Evolutionary conservation across 2,329 filamentous ascomycete species (phyloP), one percentile per base, ranked within the genome.

Genomic region (Beauveria bassiana): DNA sequence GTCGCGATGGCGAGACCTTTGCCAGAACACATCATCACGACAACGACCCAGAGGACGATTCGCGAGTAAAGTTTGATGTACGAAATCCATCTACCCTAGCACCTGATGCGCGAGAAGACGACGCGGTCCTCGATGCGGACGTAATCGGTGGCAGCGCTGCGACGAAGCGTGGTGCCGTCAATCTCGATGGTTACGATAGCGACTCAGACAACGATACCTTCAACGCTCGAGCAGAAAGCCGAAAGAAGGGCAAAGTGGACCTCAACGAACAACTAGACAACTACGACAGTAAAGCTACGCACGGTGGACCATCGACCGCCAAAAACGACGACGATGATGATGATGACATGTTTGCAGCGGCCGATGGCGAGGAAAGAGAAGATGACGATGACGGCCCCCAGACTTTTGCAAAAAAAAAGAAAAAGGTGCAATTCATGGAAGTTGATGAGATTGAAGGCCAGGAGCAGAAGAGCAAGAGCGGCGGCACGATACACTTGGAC

Each of bases 151-250:
- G 87, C 2, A 81, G 85, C 20, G 85, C 85, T 1, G 85, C 86
- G 10, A 90, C 91, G 0, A 96, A 96, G 73, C 90, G 95, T 65
- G 93, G 93, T 67, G 95, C 93, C 0, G 90, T 99, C 61, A 97
- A 98, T 70, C 86, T 99, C 46, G 95, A 98, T 70, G 95, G 95
- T 56, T 99, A 98, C 76, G 93, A 98, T 68, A 95, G 89, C 10
- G 95, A 99, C 74, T 96, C 93, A 2, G 85, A 89, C 58, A 93
- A 96, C 66, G 95, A 98, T 71, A 92, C 90, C 50, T 96, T 96
- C 73, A 85, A 95, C 67, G 83, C 83, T 38, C 84, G 90, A 57
- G 88, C 89, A 6, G 85, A 87, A 62, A 81, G 82, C 61, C 83
- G 81, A 65, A 77, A 75, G 59, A 79, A 71, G 62, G 77, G 77